Conservation (phyloP, 2,329 filamentous ascomycete species). For the Neophaeococcomyces aloes region DNA sequence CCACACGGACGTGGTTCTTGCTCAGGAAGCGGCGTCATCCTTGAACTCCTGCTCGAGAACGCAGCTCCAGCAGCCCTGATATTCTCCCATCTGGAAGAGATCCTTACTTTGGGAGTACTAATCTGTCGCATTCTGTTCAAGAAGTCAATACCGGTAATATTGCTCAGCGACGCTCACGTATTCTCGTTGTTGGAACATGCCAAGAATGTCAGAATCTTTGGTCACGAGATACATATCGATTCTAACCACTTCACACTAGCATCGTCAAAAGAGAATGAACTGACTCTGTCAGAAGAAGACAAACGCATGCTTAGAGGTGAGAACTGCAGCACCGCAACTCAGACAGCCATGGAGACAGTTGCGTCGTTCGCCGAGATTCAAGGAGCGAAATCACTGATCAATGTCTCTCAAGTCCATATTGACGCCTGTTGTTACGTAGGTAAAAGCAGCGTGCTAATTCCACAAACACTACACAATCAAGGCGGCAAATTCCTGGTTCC, state of each 20-base stretch:
- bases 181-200: too few relatives aligned
- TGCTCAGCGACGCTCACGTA: slow-evolving; percentile 15
- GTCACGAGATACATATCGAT: background rate
- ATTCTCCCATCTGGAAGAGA: slow-evolving; percentile 34
- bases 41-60: slow-evolving; percentile 35
- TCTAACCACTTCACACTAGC: background rate
- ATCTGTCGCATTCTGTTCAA: slow-evolving; percentile 34
- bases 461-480: slow-evolving; percentile 26
- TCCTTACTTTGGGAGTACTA: slow-evolving; percentile 37
- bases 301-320: slow-evolving; percentile 24
- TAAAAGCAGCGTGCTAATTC: slow-evolving; percentile 29
- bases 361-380: slow-evolving; percentile 29
- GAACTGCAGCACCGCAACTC: slow-evolving; percentile 25
- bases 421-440: slow-evolving; percentile 38
- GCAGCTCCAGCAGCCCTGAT: slow-evolving; percentile 32
- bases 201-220: background rate
- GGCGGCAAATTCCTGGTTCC: slow-evolving; percentile 31
- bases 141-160: slow-evolving; percentile 32
- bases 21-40: slow-evolving; percentile 35
- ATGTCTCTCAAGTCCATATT: slow-evolving; percentile 34
- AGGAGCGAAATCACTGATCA: slow-evolving; percentile 27
- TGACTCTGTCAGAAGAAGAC: slow-evolving; percentile 22
- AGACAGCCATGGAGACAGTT: slow-evolving; percentile 31
- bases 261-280: background rate
- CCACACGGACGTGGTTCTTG: slow-evolving; percentile 40